These are phyloP conservation scores for Acephala macrosclerotiorum DNA, from an alignment of 2,329 filamentous ascomycete genomes.

Conservation along the genomic window DNA sequence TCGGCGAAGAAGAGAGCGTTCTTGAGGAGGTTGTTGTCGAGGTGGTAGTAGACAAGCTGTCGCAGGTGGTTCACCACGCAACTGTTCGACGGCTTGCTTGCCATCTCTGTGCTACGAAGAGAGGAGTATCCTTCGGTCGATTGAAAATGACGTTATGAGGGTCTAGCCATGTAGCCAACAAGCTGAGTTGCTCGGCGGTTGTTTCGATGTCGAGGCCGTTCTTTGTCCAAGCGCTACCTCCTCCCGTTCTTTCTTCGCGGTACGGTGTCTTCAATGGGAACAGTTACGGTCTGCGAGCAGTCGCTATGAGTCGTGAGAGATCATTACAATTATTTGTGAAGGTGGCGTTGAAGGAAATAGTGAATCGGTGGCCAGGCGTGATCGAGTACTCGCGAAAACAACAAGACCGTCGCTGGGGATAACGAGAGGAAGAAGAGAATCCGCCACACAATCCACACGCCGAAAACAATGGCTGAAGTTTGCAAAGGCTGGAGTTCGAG, in stretches of 20 bases:
- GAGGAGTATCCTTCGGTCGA: constrained; percentile 25
- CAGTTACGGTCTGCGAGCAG: constrained; percentile 24
- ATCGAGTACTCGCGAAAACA: constrained; percentile 24
- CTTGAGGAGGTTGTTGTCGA: constrained; percentile 88
- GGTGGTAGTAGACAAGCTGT: constrained; percentile 70
- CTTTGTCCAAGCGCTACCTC: constrained; percentile 24
- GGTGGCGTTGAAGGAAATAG: constrained; percentile 19
- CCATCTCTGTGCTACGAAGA: constrained; percentile 38
- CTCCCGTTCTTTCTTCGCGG: constrained; percentile 21
- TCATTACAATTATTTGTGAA: constrained; percentile 36
- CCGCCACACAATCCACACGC: constrained; percentile 12
- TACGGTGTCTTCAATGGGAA: constrained; percentile 13
- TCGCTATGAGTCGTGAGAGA: constrained; percentile 29
- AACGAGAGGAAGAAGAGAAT: constrained; percentile 32
- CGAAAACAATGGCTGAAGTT: constrained; percentile 17
- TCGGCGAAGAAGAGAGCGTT: constrained; percentile 96
- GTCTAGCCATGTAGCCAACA: constrained; percentile 41
- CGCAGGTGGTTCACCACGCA: constrained; percentile 51
- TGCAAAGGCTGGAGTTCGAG: background rate
- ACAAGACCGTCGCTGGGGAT: constrained; percentile 23
- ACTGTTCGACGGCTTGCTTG: constrained; percentile 34
- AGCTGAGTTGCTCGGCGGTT: constrained; percentile 23
- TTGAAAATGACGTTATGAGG: constrained; percentile 33
- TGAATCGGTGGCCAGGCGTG: constrained; percentile 19
- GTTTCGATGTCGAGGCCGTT: constrained; percentile 21